Evolutionary conservation across 1,284 basidiomycete species (phyloP).

Genomic region (Ganoderma lucidum): DNA sequence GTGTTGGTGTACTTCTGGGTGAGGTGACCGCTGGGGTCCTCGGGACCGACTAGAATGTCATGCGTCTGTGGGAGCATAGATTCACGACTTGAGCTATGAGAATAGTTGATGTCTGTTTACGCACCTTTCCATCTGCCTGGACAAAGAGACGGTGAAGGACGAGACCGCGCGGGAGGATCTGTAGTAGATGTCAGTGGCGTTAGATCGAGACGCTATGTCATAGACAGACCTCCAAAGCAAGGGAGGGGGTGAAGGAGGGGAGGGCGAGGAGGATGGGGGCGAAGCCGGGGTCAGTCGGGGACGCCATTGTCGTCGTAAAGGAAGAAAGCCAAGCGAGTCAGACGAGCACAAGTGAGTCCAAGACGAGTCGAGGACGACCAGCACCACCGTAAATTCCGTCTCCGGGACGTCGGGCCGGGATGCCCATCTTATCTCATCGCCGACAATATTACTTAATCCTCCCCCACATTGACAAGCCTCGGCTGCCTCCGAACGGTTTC

Average conservation of each 20-base stretch:
- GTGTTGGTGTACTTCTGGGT: conserved; percentile 75
- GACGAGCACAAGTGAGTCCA: neutral
- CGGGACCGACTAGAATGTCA: conserved; percentile 78
- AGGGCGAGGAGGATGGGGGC: conserved; percentile 60
- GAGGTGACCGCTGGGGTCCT: conserved; percentile 64
- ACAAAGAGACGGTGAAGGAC: conserved; percentile 73
- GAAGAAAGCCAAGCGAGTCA: conserved; percentile 4
- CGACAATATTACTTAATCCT: conserved; percentile 4
- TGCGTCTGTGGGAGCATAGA: conserved; percentile 60
- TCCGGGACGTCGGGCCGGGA: neutral
- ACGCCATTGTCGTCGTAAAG: conserved; percentile 40
- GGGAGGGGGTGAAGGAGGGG: conserved; percentile 60
- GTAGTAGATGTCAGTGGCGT: conserved; percentile 19
- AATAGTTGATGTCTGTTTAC: conserved; percentile 26
- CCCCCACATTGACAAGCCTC: neutral
- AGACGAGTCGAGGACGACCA: neutral
- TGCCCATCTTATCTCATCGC: conserved; percentile 22
- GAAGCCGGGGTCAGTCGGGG: conserved; percentile 46
- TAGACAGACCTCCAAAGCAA: conserved; percentile 61
- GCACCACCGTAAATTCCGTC: neutral
- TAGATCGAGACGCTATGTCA: conserved; percentile 11
- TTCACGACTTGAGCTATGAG: conserved; percentile 8
- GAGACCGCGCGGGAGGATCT: conserved; percentile 73
- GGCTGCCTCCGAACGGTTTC: neutral
- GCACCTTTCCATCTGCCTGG: conserved; percentile 67